These are phyloP conservation scores for Yarrowia deformans DNA, from an alignment of 805 yeast species.

Conservation along the genomic window DNA sequence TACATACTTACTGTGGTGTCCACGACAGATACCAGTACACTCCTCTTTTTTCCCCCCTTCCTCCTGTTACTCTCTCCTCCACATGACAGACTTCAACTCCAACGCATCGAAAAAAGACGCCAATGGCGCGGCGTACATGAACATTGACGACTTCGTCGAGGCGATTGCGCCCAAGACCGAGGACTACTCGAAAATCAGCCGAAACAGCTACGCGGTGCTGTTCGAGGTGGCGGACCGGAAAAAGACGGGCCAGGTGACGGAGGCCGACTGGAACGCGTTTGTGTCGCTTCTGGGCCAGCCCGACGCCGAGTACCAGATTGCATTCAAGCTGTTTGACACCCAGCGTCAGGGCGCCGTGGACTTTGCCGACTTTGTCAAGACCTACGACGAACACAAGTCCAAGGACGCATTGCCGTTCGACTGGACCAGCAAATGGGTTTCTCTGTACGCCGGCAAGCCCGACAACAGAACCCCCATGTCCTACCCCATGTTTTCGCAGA, in stretches of 20 bases:
- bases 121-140: constrained; percentile 43
- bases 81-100: constrained; percentile 35
- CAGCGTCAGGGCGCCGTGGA: constrained; percentile 46
- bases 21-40: not conserved
- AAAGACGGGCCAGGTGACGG: constrained; percentile 69
- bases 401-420: constrained; percentile 53
- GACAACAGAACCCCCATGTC: constrained; percentile 52
- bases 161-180: constrained; percentile 56
- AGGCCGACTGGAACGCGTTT: constrained; percentile 77
- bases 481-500: constrained; percentile 55
- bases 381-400: constrained; percentile 51
- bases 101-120: constrained; percentile 38
- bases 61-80: not conserved
- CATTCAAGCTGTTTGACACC: constrained; percentile 56
- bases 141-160: constrained; percentile 54
- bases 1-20: not conserved
- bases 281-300: constrained; percentile 62
- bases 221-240: constrained; percentile 81
- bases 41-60: not conserved
- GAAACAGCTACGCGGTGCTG: constrained; percentile 71
- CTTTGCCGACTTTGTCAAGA: constrained; percentile 52
- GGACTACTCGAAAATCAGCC: constrained; percentile 61
- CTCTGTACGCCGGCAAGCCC: constrained; percentile 53
- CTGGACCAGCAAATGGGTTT: constrained; percentile 55
- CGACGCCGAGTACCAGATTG: constrained; percentile 62